Base-by-base conservation (phyloP, 139 green algal genomes). In the Auxenochlorella protothecoides region DNA sequence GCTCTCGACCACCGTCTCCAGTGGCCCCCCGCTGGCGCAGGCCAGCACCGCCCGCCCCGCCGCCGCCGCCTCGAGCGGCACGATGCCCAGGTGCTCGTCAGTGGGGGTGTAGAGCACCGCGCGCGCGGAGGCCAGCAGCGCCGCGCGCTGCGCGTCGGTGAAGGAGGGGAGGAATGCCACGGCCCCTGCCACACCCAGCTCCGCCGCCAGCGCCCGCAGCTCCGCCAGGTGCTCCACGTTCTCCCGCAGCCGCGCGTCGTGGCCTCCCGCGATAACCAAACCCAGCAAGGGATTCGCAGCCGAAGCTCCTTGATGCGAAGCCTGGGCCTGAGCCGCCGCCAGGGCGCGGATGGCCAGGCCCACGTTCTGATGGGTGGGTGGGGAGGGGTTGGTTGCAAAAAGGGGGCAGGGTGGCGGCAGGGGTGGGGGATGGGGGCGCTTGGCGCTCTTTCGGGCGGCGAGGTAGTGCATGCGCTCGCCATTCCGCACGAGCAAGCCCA, bases 1-100 rank as follows among this genome's bases (percentile, higher is more conserved):
- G 57, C 81, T 84, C 53, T 87, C 63, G 54, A 85, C 66, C 53
- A 97, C 83, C 59, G 76, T 94, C 78, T 97, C 92, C 15, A 70
- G 72, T 9, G 92, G 92, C 0, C 92, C 92, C 4, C 92, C 92
- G 78, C 84, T 95, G 78, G 85, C 86, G 71, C 83, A 92, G 3
- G 93, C 92, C 55, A 99, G 82, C 7, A 99, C 95, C 3, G 91
- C 89, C 8, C 84, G 75, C 0, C 77, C 78, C 3, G 86, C 79
- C 5, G 90, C 92, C 95, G 97, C 97, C 14, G 93, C 93, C 75
- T 99, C 94, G 55, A 99, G 72, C 5, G 94, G 94, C 64, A 99
- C 95, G 70, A 99, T 99, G 60, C 94, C 94, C 85, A 99, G 98
- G 85, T 99, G 94, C 81, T 99, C 94, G 65, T 91, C 73, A 73